phyloP scores from a whole-genome alignment of 371 early-diverging fungal species.

The Funneliformis caledonium region DNA sequence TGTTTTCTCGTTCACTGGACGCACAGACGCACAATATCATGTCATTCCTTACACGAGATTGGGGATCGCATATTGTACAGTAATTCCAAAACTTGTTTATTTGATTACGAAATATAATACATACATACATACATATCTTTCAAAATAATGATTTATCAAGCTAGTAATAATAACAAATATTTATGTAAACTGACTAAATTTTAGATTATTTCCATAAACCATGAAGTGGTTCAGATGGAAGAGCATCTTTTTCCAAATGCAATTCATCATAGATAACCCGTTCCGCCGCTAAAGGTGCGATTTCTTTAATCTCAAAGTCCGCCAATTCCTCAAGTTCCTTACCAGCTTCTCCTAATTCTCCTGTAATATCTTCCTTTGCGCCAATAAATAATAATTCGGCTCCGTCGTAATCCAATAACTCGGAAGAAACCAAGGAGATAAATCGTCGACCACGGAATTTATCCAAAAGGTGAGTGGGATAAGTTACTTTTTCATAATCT shows the following conservation, averaged over 20 bases:
- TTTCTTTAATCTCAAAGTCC: conserved; percentile 44
- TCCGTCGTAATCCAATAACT: conserved; percentile 48
- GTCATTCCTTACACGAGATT: too few relatives aligned
- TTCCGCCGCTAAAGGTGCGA: conserved; percentile 41
- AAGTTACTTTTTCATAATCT: conserved; percentile 43
- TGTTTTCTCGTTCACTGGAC: too few relatives aligned
- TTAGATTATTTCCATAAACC: conserved; percentile 52
- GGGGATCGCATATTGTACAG: too few relatives aligned
- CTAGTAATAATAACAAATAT: too few relatives aligned
- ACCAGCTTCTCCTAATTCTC: conserved; percentile 49
- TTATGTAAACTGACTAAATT: too few relatives aligned
- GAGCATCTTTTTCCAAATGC: conserved; percentile 39
- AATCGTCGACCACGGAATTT: conserved; percentile 49
- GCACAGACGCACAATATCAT: too few relatives aligned
- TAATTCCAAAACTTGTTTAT: too few relatives aligned
- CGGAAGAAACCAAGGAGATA: conserved; percentile 45
- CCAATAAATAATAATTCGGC: conserved; percentile 52
- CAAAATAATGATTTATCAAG: too few relatives aligned
- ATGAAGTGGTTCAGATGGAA: conserved; percentile 46
- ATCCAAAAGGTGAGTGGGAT: conserved; percentile 43
- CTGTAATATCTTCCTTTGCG: conserved; percentile 46
- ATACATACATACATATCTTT: too few relatives aligned
- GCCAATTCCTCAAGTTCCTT: conserved; percentile 45
- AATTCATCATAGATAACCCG: conserved; percentile 45
- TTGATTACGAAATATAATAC: too few relatives aligned